Conservation (phyloP, 2,329 filamentous ascomycete species). For the Paraphaeosphaeria minitans region DNA sequence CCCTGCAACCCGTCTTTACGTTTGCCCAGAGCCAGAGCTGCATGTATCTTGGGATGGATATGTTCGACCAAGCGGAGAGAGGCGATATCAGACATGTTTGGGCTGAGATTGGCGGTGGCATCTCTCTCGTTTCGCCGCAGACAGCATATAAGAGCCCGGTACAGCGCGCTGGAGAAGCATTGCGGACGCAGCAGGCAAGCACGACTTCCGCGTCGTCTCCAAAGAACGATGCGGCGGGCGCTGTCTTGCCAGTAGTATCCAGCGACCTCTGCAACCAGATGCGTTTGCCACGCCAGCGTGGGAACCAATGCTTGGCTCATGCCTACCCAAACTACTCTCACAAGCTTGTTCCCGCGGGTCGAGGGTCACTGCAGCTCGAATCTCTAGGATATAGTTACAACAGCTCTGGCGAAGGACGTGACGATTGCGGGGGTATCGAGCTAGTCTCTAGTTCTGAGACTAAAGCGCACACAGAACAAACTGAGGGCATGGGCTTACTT, state of each 20-base stretch:
- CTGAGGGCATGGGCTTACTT: conserved; percentile 40
- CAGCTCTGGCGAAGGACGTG: conserved; percentile 17
- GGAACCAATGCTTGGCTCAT: conserved; percentile 25
- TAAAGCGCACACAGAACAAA: conserved; percentile 16
- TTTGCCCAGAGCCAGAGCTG: conserved; percentile 52
- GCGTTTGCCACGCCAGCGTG: conserved; percentile 8
- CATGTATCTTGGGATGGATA: conserved; percentile 32
- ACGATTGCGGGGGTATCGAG: conserved; percentile 15
- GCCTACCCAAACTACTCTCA: conserved; percentile 44
- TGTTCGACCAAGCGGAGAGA: conserved; percentile 21
- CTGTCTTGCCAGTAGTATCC: not conserved
- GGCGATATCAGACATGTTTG: conserved; percentile 18
- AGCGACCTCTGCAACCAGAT: conserved; percentile 7
- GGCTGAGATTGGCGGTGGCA: conserved; percentile 16
- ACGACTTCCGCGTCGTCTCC: conserved; percentile 1
- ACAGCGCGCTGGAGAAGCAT: conserved; percentile 36
- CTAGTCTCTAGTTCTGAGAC: conserved; percentile 17
- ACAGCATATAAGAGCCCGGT: conserved; percentile 40
- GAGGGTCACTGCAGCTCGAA: conserved; percentile 11
- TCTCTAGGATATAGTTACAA: conserved; percentile 14
- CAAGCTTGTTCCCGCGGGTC: conserved; percentile 26
- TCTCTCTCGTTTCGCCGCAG: conserved; percentile 28
- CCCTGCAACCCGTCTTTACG: conserved; percentile 52
- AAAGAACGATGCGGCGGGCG: not conserved
- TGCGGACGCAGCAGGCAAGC: conserved; percentile 25